phyloP scores from a whole-genome alignment of 257 asterid species.

The Gentiana dahurica region DNA sequence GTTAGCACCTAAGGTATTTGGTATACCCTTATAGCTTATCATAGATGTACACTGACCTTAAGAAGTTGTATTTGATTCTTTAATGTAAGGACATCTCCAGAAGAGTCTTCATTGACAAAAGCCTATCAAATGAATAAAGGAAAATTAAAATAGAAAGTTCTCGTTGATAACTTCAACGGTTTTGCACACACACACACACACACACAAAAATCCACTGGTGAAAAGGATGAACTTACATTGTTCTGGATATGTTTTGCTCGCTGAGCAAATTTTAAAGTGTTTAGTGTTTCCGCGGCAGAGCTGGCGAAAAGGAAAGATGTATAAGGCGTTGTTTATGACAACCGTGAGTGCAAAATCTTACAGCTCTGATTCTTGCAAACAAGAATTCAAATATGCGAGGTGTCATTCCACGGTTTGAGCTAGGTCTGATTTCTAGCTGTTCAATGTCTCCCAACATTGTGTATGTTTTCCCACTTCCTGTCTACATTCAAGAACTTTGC shows the following conservation, averaged over 20 bases:
- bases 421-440: slow-evolving; percentile 63
- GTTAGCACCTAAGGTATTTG: slow-evolving; percentile 1
- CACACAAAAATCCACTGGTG: not conserved
- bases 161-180: not conserved
- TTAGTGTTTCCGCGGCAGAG: slow-evolving; percentile 85
- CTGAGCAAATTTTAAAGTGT: slow-evolving; percentile 94
- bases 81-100: slow-evolving; percentile 68
- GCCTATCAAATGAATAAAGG: slow-evolving; percentile 45
- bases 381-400: slow-evolving; percentile 95
- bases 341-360: slow-evolving; percentile 21
- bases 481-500: slow-evolving; percentile 34
- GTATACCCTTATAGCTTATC: not conserved
- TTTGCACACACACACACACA: no score
- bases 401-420: slow-evolving; percentile 88
- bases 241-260: slow-evolving; percentile 91
- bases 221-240: slow-evolving; percentile 52
- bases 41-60: slow-evolving; percentile 34
- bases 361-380: slow-evolving; percentile 96
- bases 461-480: slow-evolving; percentile 96
- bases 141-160: slow-evolving; percentile 4
- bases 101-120: slow-evolving; percentile 83
- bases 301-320: slow-evolving; percentile 26
- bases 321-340: not conserved
- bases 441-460: slow-evolving; percentile 97
- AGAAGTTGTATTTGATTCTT: slow-evolving; percentile 72